Conservation (phyloP, 768 basidiomycete species). For the Glaciozyma antarctica region DNA sequence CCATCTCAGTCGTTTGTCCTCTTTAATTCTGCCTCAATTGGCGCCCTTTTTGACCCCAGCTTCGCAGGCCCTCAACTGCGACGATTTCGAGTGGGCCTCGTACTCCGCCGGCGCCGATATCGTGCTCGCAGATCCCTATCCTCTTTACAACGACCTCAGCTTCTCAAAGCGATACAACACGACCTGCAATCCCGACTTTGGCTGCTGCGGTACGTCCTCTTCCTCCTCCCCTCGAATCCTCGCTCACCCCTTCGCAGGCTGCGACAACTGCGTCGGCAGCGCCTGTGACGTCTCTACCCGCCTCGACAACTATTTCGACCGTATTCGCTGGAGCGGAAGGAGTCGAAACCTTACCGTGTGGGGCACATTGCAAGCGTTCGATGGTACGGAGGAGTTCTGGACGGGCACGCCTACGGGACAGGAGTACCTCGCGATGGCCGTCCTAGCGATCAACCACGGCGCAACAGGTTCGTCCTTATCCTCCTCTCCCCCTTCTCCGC, state of each 20-base stretch:
- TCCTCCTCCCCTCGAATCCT: not conserved
- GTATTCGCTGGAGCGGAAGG: not conserved
- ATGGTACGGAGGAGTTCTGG: constrained; percentile 50
- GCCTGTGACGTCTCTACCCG: constrained; percentile 61
- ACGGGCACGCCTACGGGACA: constrained; percentile 55
- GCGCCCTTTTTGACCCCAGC: constrained; percentile 43
- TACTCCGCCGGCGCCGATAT: constrained; percentile 57
- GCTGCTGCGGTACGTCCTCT: constrained; percentile 1
- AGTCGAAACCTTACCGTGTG: constrained; percentile 47
- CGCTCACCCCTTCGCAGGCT: constrained; percentile 56
- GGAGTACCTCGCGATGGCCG: constrained; percentile 58
- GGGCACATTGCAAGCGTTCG: constrained; percentile 74
- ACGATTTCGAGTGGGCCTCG: constrained; percentile 55
- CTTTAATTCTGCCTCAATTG: not conserved
- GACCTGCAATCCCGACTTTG: constrained; percentile 14
- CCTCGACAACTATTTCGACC: constrained; percentile 53
- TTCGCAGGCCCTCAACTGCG: constrained; percentile 54
- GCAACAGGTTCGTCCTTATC: constrained; percentile 33
- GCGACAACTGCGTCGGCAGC: constrained; percentile 56
- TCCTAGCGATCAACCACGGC: constrained; percentile 63
- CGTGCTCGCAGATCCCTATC: constrained; percentile 31
- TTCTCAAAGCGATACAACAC: constrained; percentile 34
- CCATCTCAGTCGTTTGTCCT: not conserved
- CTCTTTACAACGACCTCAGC: constrained; percentile 34
- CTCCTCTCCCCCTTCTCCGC: not conserved